Evolutionary conservation across 2,329 filamentous ascomycete genomes (phyloP).

Genomic region (Trichoderma sp.): DNA sequence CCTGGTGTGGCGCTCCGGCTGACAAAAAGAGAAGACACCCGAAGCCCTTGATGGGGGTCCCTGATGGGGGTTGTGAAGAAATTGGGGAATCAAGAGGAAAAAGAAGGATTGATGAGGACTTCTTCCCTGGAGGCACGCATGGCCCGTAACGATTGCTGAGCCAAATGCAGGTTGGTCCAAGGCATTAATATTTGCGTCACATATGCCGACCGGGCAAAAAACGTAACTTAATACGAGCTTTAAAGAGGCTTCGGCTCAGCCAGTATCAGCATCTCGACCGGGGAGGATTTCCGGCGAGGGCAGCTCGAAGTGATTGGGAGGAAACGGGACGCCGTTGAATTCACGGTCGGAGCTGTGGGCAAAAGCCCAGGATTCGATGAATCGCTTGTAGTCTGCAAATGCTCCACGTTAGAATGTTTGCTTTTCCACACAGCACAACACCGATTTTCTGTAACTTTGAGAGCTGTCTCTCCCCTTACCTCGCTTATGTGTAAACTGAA

Average conservation of each 20-base stretch:
- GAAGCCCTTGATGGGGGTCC: not conserved
- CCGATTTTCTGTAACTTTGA: not conserved
- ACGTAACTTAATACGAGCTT: not conserved
- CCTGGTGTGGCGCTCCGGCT: not conserved
- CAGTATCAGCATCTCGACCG: conserved; percentile 21
- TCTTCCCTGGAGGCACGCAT: not conserved
- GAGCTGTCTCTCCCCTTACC: conserved; percentile 33
- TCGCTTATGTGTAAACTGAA: conserved; percentile 49
- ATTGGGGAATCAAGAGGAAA: not conserved
- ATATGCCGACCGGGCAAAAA: not conserved
- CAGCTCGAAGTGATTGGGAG: conserved; percentile 46
- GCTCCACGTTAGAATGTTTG: not conserved
- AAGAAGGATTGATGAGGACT: not conserved
- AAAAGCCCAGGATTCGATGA: conserved; percentile 46
- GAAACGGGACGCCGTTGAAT: conserved; percentile 46
- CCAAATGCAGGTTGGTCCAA: not conserved
- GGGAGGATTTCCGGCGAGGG: conserved; percentile 47
- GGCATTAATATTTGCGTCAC: not conserved
- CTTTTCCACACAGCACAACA: not conserved
- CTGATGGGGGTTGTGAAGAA: not conserved
- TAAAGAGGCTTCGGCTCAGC: not conserved
- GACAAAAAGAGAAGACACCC: not conserved
- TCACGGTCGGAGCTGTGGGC: conserved; percentile 48
- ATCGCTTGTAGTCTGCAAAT: conserved; percentile 44
- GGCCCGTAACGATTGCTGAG: not conserved